phyloP scores from a whole-genome alignment of 2,329 filamentous ascomycete genomes.

The Escovopsis weberi region DNA sequence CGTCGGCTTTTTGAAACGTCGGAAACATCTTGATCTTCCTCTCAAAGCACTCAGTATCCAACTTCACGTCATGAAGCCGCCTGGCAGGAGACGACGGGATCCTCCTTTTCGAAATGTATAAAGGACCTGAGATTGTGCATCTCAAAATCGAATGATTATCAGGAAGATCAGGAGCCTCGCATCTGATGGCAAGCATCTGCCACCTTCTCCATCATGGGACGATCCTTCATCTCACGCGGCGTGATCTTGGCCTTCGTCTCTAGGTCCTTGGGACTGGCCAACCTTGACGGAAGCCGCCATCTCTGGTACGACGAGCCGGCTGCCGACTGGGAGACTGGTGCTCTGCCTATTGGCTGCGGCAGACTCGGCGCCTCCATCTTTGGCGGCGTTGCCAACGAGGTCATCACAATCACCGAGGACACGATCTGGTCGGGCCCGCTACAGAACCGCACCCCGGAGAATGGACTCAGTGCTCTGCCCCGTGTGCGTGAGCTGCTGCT shows the following conservation, averaged over 20 bases:
- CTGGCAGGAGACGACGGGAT: too few relatives aligned
- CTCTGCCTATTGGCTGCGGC: conserved; percentile 31
- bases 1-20: too few relatives aligned
- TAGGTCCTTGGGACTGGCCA: not conserved
- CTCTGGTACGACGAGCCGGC: conserved; percentile 8
- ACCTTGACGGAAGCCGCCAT: conserved; percentile 6
- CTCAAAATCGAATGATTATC: too few relatives aligned
- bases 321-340: conserved; percentile 11
- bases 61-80: too few relatives aligned
- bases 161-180: too few relatives aligned
- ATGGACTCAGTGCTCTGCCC: conserved; percentile 18
- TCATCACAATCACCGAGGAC: conserved; percentile 28
- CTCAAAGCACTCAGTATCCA: too few relatives aligned
- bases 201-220: too few relatives aligned
- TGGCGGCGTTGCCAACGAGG: conserved; percentile 22
- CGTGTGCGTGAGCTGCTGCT: conserved; percentile 21
- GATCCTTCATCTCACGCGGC: too few relatives aligned
- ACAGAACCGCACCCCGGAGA: conserved; percentile 20
- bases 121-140: too few relatives aligned
- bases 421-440: conserved; percentile 26
- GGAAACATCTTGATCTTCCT: too few relatives aligned
- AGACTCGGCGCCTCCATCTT: conserved; percentile 24
- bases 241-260: not conserved
- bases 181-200: too few relatives aligned
- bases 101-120: too few relatives aligned